These are phyloP conservation scores for Trichophyton equinum DNA, from an alignment of 2,329 filamentous ascomycete genomes.

Conservation along the genomic window DNA sequence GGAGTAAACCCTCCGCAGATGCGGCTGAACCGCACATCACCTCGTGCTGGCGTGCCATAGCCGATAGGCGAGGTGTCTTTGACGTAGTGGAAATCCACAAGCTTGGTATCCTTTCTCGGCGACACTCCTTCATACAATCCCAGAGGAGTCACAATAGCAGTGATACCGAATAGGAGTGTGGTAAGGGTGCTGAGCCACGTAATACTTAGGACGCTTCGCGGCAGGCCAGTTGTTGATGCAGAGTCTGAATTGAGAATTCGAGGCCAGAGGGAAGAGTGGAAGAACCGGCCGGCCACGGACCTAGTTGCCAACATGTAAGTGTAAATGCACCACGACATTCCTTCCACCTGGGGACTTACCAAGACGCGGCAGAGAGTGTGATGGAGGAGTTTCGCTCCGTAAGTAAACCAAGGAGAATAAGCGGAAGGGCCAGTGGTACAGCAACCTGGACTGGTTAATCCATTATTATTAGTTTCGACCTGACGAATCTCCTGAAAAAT, in stretches of 20 bases:
- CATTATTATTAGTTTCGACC: too few species aligned
- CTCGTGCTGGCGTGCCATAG: conserved; percentile 18
- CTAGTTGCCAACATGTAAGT: too few species aligned
- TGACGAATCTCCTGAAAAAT: not conserved
- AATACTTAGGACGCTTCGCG: not conserved
- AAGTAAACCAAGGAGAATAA: not conserved
- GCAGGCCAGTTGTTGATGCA: not conserved
- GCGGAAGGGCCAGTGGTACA: not conserved
- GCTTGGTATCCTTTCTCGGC: conserved; percentile 9
- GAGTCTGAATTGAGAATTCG: not conserved
- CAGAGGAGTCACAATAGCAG: conserved; percentile 35
- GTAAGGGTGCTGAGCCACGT: not conserved
- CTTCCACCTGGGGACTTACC: not conserved
- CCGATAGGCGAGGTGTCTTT: conserved; percentile 18
- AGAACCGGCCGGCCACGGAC: not conserved
- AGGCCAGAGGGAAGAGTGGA: not conserved
- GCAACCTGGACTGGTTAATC: not conserved
- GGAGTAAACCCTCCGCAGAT: conserved; percentile 17
- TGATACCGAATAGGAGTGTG: conserved; percentile 2
- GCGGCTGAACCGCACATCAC: conserved; percentile 22
- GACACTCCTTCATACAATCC: conserved; percentile 32
- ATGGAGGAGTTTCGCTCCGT: not conserved
- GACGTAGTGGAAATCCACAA: conserved; percentile 27
- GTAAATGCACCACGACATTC: too few species aligned
- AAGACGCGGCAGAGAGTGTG: not conserved